Base-by-base conservation (phyloP, 192 early-diverging fungal species). In the Rhizophagus clarus region DNA sequence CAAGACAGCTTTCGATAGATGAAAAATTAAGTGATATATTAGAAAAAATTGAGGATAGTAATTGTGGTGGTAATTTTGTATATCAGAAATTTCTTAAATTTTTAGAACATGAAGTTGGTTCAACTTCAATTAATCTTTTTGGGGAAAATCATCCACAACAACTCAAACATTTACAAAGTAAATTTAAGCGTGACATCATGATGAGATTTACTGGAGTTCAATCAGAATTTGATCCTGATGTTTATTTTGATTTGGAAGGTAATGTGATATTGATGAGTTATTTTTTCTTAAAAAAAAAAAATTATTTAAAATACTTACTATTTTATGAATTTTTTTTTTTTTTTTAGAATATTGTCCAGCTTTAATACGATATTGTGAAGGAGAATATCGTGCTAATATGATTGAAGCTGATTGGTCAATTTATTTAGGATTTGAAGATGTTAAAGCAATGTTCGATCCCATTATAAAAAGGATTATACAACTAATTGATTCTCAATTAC, bases 401-500 rank as follows among this genome's bases (percentile, higher is more conserved):
- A 31, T 49, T 49, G 1, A 72, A 28, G 12, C 0, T 26, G 24
- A 72, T 6, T 72, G 71, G 71, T 0, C 0, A 4, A 24, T 72
- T 3, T 1, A 24, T 3, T 2, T 72, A 28, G 11, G 28, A 5
- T 49, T 47, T 49, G 37, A 40, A 11, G 28, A 42, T 28, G 22
- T 72, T 49, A 72, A 72, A 49, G 34, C 40, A 24, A 49, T 90
- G 15, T 88, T 90, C 82, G 86, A 88, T 63, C 89, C 86, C 10
- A 86, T 88, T 5, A 82, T 90, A 12, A 83, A 85, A 62, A 83
- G 86, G 80, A 86, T 90, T 5, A 63, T 90, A 12, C 81, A 77
- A 67, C 74, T 90, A 72, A 86, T 88, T 69, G 84, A 90, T 29
- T 82, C 84, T 62, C 87, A 90, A 70, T 74, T 90, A 9, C 71